Evolutionary conservation across 2,329 filamentous ascomycete species (phyloP).

Genomic region (Karstenula rhodostoma): DNA sequence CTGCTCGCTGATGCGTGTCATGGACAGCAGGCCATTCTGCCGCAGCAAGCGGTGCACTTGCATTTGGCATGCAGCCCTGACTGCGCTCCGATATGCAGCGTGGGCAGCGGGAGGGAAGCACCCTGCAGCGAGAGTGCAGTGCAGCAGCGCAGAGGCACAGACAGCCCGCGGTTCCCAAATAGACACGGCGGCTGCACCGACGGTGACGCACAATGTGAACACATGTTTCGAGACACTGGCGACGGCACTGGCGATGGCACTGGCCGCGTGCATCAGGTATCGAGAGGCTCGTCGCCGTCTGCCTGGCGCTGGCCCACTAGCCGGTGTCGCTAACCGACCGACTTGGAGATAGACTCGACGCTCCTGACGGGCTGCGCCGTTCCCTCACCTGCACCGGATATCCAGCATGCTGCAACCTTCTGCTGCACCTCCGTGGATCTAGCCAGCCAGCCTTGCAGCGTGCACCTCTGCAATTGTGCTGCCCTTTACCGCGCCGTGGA

Average conservation of each 20-base stretch:
- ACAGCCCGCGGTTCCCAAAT: conserved; percentile 5
- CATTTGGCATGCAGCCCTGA: background rate
- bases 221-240: conserved; percentile 16
- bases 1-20: conserved; percentile 28
- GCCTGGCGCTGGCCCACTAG: conserved; percentile 3
- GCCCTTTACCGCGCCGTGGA: conserved; percentile 22
- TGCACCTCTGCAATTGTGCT: conserved; percentile 8
- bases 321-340: conserved; percentile 9
- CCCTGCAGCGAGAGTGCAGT: conserved; percentile 1
- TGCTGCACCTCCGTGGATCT: conserved; percentile 17
- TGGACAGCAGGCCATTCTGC: conserved; percentile 25
- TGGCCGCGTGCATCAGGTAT: background rate
- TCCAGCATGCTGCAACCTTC: conserved; percentile 6
- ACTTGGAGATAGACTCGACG: background rate
- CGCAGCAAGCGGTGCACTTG: conserved; percentile 14
- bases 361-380: background rate
- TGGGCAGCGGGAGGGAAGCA: conserved; percentile 3
- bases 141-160: conserved; percentile 1
- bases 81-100: background rate
- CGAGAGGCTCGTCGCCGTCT: background rate
- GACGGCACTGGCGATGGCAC: background rate
- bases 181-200: conserved; percentile 10
- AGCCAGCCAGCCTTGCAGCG: conserved; percentile 27
- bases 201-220: conserved; percentile 8
- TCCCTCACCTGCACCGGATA: background rate